Evolutionary conservation across 1,284 basidiomycete species (phyloP).

Genomic region (Ustilago sp.): DNA sequence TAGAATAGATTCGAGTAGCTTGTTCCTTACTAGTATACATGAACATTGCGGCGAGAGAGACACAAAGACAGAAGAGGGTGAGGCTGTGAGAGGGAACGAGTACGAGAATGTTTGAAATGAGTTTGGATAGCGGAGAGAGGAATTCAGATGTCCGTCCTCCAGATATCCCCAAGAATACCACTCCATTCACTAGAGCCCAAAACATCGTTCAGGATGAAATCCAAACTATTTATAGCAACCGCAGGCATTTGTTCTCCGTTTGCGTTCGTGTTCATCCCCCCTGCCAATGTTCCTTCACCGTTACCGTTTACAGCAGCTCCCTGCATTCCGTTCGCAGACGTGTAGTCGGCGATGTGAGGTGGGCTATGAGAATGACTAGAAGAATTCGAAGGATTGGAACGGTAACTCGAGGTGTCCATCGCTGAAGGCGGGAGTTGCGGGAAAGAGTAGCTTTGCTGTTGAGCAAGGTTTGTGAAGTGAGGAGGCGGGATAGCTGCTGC

Average conservation of each 20-base stretch:
- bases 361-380: slow-evolving; percentile 21
- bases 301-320: not conserved
- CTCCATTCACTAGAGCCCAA: slow-evolving; percentile 36
- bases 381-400: slow-evolving; percentile 11
- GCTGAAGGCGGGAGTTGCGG: slow-evolving; percentile 4
- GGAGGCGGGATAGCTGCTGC: slow-evolving; percentile 22
- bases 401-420: not conserved
- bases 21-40: not conserved
- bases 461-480: not conserved
- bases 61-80: not conserved
- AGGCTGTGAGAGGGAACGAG: not conserved
- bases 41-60: not conserved
- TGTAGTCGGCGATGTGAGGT: not conserved
- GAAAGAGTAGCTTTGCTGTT: slow-evolving; percentile 1
- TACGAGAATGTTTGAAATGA: not conserved
- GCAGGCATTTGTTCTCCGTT: not conserved
- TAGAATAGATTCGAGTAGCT: not conserved
- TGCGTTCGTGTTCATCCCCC: not conserved
- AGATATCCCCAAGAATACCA: slow-evolving; percentile 39
- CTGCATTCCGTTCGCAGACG: not conserved
- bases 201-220: slow-evolving; percentile 45
- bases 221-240: slow-evolving; percentile 27
- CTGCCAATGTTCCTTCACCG: not conserved
- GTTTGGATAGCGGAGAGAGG: not conserved
- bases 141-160: slow-evolving; percentile 34